A percentile compares a stretch with the other conserved stretches of the same genome.
Evolutionary conservation across 345 rosid genomes (phyloP).

Genomic region (Populus deltoides): DNA sequence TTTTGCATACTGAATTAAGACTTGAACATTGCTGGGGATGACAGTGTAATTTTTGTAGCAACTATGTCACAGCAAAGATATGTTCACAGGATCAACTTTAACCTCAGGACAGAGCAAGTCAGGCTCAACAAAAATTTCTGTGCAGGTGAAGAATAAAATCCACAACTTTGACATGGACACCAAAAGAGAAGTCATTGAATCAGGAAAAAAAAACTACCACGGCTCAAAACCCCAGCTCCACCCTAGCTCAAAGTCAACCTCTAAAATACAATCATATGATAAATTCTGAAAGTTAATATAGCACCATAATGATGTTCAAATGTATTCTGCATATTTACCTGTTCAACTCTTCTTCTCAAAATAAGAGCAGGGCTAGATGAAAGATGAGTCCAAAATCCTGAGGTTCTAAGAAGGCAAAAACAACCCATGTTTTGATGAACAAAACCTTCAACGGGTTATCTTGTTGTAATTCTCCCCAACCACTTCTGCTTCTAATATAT

Average conservation of each 20-base stretch:
- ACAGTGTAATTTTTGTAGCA: neutral
- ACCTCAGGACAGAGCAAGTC: neutral
- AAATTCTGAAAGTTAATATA: neutral
- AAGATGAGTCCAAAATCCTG: neutral
- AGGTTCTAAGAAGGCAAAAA: neutral
- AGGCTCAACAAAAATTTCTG: neutral
- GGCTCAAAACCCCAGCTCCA: constrained; percentile 1
- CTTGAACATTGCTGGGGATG: neutral
- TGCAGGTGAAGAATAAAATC: neutral
- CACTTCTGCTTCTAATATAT: constrained; percentile 48
- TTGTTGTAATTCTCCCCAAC: constrained; percentile 37
- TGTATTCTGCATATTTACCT: constrained; percentile 23
- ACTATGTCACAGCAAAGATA: neutral
- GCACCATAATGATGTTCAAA: neutral
- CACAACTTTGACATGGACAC: neutral
- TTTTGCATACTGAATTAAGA: neutral
- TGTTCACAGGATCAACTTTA: neutral
- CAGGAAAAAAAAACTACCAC: neutral
- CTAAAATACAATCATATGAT: constrained; percentile 2
- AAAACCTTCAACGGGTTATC: constrained; percentile 18
- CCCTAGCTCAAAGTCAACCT: neutral
- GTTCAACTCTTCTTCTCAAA: constrained; percentile 21
- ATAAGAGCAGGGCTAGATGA: constrained; percentile 5
- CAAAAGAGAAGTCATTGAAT: neutral
- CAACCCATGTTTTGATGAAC: constrained; percentile 1